Evolutionary conservation across 352 stramenopile species (phyloP), one percentile per base, ranked within the genome.

Genomic region (Globisporangium lucens): DNA sequence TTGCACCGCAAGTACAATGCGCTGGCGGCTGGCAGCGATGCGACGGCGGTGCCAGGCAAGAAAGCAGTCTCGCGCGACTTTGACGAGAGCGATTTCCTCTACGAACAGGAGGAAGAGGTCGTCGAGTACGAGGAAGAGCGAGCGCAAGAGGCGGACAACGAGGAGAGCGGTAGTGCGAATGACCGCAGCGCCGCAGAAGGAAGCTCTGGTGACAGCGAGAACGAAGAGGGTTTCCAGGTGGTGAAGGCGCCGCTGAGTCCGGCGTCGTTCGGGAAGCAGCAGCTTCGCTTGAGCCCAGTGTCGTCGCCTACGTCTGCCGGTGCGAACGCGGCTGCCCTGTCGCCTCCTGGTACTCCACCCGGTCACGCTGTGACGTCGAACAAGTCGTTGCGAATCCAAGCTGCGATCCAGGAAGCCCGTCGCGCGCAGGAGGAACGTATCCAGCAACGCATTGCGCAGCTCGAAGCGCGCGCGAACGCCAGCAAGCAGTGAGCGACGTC

Each of bases 1-100:
- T 65, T 95, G 59, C 83, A 93, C 57, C 77, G 83, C 62, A 95
- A 95, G 68, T 95, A 95, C 73, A 89, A 89, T 41, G 78, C 80
- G 15, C 57, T 92, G 35, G 85, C 82, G 35, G 69, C 65, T 47
- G n/a, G 43, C 7, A 56, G 29, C 3, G 71, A 78, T 51, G 38
- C 56, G 8, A n/a, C n/a, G 35, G 9, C 4, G 33, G 47, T 66
- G 6, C 75, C 56, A 27, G 67, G 72, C 10, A 78, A 78, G 57
- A 79, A 75, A 63, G 43, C 67, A 63, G 59, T 53, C 15, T 64
- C 47, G 22, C 56, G 30, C 27, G 67, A 81, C n/a, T 56, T 91
- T 30, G 79, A 93, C 51, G 74, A 84, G 60, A 71, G 70, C 46
- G 75, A 72, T 33, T 87, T 85, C 49, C 53, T 85, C 53, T 85